Conservation (phyloP, 2,329 filamentous ascomycete genomes). For the Epichloe aotearoae region DNA sequence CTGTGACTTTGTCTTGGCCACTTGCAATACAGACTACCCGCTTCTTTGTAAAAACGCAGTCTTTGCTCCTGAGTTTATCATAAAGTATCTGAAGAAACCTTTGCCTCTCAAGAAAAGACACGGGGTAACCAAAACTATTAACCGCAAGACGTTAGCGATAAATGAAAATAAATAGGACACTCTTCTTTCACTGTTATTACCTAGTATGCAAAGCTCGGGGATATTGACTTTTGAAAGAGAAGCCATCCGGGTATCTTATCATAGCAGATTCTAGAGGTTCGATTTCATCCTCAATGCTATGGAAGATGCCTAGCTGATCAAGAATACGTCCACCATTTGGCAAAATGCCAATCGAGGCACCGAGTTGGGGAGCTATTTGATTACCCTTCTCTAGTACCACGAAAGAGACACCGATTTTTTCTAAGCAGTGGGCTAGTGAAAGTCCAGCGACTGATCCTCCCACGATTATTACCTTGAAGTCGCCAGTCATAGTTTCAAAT, state of each 20-base stretch:
- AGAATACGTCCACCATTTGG: slow-evolving; percentile 31
- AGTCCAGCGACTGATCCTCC: slow-evolving; percentile 34
- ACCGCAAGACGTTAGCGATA: neutral
- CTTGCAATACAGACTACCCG: slow-evolving; percentile 8
- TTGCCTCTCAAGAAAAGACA: slow-evolving; percentile 23
- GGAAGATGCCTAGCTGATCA: slow-evolving; percentile 30
- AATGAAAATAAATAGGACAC: neutral
- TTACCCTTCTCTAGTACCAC: slow-evolving; percentile 31
- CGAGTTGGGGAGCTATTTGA: slow-evolving; percentile 29
- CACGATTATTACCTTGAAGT: slow-evolving; percentile 21
- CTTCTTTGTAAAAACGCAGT: slow-evolving; percentile 9
- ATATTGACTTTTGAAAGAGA: slow-evolving; percentile 6
- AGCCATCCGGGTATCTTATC: slow-evolving; percentile 5
- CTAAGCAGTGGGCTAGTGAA: slow-evolving; percentile 21
- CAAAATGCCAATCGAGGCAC: slow-evolving; percentile 32
- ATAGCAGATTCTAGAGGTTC: slow-evolving; percentile 6
- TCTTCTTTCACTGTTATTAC: neutral
- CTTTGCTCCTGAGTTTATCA: slow-evolving; percentile 17
- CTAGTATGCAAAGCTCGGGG: slow-evolving; percentile 3
- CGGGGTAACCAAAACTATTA: slow-evolving; percentile 16
- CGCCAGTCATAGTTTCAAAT: slow-evolving; percentile 7
- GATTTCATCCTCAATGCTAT: slow-evolving; percentile 7
- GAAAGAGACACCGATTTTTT: slow-evolving; percentile 31
- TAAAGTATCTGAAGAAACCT: slow-evolving; percentile 21
- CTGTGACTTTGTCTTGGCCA: slow-evolving; percentile 3